Evolutionary conservation across 1,284 basidiomycete genomes (phyloP).

Genomic region (Austroboletus novae-zelandiae): DNA sequence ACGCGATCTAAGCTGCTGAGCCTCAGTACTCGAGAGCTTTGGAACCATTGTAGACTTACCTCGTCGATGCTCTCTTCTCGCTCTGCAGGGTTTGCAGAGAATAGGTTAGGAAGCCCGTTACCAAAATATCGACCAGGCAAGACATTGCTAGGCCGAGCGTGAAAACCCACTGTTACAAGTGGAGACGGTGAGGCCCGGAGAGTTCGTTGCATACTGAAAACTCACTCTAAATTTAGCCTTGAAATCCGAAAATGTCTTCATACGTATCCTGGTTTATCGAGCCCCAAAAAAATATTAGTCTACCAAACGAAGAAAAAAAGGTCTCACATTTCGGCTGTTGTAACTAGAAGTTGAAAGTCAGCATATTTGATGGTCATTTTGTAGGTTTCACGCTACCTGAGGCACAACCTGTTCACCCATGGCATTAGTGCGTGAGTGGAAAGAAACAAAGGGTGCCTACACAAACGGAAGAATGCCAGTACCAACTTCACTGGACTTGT

Average conservation of each 20-base stretch:
- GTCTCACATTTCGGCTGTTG: slow-evolving; percentile 40
- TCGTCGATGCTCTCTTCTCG: slow-evolving; percentile 33
- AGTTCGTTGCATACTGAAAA: not conserved
- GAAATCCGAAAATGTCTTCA: slow-evolving; percentile 22
- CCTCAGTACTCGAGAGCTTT: not conserved
- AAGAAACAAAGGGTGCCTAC: slow-evolving; percentile 32
- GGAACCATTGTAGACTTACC: slow-evolving; percentile 1
- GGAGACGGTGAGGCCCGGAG: not conserved
- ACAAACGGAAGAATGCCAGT: slow-evolving; percentile 31
- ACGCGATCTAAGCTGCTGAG: slow-evolving; percentile 44
- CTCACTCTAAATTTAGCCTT: slow-evolving; percentile 26
- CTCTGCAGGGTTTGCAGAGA: slow-evolving; percentile 40
- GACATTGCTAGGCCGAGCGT: slow-evolving; percentile 51
- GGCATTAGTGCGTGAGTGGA: not conserved
- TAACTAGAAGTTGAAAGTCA: slow-evolving; percentile 22
- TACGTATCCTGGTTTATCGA: slow-evolving; percentile 22
- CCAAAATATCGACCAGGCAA: slow-evolving; percentile 45
- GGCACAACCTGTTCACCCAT: slow-evolving; percentile 24
- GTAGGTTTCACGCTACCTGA: slow-evolving; percentile 14
- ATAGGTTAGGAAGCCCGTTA: slow-evolving; percentile 45
- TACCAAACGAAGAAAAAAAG: not conserved
- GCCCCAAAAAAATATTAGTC: too few relatives aligned
- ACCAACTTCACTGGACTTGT: slow-evolving; percentile 14
- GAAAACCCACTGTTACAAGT: slow-evolving; percentile 43
- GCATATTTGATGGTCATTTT: not conserved